These are phyloP conservation scores for Aegilops umbellulata DNA, from an alignment of 176 grass and related monocot species.

Conservation along the genomic window DNA sequence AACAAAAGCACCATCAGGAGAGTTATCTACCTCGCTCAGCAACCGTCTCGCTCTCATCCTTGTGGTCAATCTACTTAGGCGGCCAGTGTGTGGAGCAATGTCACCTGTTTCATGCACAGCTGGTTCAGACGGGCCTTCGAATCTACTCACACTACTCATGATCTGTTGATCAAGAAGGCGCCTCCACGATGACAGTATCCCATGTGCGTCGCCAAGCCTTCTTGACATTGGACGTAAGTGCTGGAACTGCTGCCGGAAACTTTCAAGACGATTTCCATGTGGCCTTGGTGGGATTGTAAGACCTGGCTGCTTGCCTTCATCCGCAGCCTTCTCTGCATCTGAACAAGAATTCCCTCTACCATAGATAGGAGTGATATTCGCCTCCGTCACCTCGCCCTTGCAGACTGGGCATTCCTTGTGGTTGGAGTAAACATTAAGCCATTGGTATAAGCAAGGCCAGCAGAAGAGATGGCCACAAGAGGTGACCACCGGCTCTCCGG, in stretches of 20 bases:
- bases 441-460: conserved; percentile 97
- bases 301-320: conserved; percentile 50
- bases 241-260: conserved; percentile 95
- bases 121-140: conserved; percentile 60
- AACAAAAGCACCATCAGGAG: conserved; percentile 29
- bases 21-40: conserved; percentile 48
- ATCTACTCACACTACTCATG: conserved; percentile 38
- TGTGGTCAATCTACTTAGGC: conserved; percentile 40
- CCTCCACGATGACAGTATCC: conserved; percentile 73
- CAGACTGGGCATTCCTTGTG: conserved; percentile 98
- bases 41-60: conserved; percentile 63
- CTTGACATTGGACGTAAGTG: conserved; percentile 82
- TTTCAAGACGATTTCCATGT: conserved; percentile 81
- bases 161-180: conserved; percentile 79
- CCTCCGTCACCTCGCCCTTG: conserved; percentile 93
- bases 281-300: conserved; percentile 75
- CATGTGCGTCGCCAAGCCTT: conserved; percentile 82
- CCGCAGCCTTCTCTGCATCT: conserved; percentile 41
- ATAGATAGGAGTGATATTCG: conserved; percentile 83
- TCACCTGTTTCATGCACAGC: conserved; percentile 55
- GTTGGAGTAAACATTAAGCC: conserved; percentile 85
- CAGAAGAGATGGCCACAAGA: conserved; percentile 97
- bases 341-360: conserved; percentile 67
- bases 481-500: conserved; percentile 88
- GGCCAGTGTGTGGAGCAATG: conserved; percentile 39